These are phyloP conservation scores for Globisporangium solare DNA, from an alignment of 352 stramenopile species.

Conservation along the genomic window DNA sequence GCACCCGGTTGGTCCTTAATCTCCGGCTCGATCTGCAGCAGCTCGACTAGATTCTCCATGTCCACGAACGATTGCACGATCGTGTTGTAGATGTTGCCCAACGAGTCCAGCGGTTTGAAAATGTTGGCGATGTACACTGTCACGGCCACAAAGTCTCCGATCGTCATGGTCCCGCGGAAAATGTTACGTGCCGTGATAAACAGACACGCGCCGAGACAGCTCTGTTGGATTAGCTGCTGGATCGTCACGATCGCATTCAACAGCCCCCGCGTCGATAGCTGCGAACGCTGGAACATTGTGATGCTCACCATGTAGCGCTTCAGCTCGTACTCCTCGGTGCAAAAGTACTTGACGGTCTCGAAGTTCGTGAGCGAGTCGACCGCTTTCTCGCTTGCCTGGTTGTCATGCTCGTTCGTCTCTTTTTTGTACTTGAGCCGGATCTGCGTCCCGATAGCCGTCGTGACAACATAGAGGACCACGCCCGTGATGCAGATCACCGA, in stretches of 20 bases:
- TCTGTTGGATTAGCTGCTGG: conserved; percentile 93
- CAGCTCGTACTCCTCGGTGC: conserved; percentile 91
- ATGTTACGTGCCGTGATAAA: conserved; percentile 55
- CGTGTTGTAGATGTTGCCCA: conserved; percentile 95
- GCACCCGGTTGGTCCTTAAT: conserved; percentile 87
- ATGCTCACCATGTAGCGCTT: conserved; percentile 75
- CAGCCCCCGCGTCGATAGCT: conserved; percentile 86
- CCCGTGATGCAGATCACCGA: conserved; percentile 85
- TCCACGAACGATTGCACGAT: conserved; percentile 96
- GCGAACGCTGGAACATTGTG: conserved; percentile 86
- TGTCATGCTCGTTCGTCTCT: conserved; percentile 92
- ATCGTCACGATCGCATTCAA: conserved; percentile 92
- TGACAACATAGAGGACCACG: conserved; percentile 91
- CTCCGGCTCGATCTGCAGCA: conserved; percentile 92
- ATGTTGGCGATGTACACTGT: conserved; percentile 93
- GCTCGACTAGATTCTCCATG: conserved; percentile 94
- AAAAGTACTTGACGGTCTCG: conserved; percentile 97
- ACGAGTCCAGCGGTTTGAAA: conserved; percentile 96
- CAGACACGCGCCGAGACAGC: conserved; percentile 70
- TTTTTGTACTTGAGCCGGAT: conserved; percentile 89
- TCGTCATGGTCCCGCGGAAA: conserved; percentile 47
- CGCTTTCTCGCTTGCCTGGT: conserved; percentile 94
- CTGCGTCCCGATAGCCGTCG: conserved; percentile 81
- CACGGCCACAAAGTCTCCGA: conserved; percentile 96
- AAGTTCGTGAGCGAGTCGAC: conserved; percentile 98